Conservation (phyloP, 495 filamentous ascomycete species). For the Oleoguttula mirabilis region DNA sequence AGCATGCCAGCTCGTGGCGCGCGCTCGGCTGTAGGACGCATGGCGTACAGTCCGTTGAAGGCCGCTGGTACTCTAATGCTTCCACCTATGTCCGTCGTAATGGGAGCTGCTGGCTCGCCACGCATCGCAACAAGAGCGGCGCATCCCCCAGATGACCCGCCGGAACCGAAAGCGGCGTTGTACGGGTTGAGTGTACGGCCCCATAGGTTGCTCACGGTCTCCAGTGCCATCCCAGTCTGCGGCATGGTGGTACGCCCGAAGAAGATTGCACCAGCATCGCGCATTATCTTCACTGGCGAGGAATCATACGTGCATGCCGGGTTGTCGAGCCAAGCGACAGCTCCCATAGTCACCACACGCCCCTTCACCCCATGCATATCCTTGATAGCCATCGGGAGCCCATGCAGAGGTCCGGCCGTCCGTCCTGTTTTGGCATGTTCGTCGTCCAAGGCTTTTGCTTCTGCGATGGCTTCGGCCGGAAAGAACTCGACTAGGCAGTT, state of each 20-base stretch:
- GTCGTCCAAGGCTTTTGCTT: constrained; percentile 46
- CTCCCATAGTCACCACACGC: constrained; percentile 10
- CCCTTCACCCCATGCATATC: constrained; percentile 22
- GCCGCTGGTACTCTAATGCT: constrained; percentile 22
- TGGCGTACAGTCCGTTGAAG: constrained; percentile 15
- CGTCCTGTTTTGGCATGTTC: constrained; percentile 38
- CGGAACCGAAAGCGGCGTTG: constrained; percentile 46
- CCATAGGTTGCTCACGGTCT: constrained; percentile 48
- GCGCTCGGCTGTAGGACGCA: constrained; percentile 10
- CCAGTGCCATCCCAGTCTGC: constrained; percentile 28
- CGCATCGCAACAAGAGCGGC: constrained; percentile 37
- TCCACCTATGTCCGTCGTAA: constrained; percentile 27
- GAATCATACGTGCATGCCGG: neutral
- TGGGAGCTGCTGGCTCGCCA: constrained; percentile 24
- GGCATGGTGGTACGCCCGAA: constrained; percentile 44
- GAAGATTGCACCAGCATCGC: constrained; percentile 34
- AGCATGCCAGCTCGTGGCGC: neutral
- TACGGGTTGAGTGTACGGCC: constrained; percentile 55
- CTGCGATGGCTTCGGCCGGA: constrained; percentile 46
- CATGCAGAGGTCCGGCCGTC: constrained; percentile 35
- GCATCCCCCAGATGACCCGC: constrained; percentile 51
- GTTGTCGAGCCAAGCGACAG: constrained; percentile 16
- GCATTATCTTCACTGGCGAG: constrained; percentile 5
- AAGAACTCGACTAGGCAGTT: constrained; percentile 48
- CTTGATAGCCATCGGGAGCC: constrained; percentile 27